These are phyloP conservation scores for Amanita exitialis DNA, from an alignment of 768 basidiomycete species.

Conservation along the genomic window DNA sequence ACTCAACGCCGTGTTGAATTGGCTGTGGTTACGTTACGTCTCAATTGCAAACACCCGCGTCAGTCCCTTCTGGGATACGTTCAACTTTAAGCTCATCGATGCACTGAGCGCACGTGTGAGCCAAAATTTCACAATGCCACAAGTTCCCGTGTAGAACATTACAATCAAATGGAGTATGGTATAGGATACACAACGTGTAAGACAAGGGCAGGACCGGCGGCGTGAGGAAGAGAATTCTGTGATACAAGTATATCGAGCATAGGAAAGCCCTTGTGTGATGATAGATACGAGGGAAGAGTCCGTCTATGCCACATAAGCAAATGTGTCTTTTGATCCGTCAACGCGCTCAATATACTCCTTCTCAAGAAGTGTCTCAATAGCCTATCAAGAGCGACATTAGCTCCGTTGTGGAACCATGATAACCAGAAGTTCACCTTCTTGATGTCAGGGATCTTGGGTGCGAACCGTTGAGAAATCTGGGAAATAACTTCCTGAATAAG, in stretches of 20 bases:
- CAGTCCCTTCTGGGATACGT: too few relatives aligned
- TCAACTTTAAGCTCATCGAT: too few relatives aligned
- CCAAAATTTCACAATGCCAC: too few relatives aligned
- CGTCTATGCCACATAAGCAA: conserved; percentile 61
- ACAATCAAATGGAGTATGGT: conserved; percentile 3
- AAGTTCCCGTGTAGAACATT: not conserved
- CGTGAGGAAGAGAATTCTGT: not conserved
- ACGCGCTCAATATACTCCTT: conserved; percentile 97
- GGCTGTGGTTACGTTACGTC: too few relatives aligned
- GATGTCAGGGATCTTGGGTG: conserved; percentile 92
- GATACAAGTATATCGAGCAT: conserved; percentile 6
- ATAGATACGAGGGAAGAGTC: conserved; percentile 4
- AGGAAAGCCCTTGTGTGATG: not conserved
- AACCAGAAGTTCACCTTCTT: conserved; percentile 67
- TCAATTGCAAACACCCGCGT: too few relatives aligned
- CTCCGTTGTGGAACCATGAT: not conserved
- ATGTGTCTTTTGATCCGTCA: conserved; percentile 84
- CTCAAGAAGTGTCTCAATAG: conserved; percentile 86
- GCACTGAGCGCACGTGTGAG: too few relatives aligned
- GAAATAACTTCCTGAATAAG: conserved; percentile 86
- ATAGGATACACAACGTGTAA: not conserved
- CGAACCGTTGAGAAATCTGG: conserved; percentile 80
- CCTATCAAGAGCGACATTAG: conserved; percentile 31
- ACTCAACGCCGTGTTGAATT: too few relatives aligned
- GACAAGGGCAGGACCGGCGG: not conserved